These are phyloP conservation scores for Metschnikowia lunata DNA, from an alignment of 805 yeast species.

Conservation along the genomic window DNA sequence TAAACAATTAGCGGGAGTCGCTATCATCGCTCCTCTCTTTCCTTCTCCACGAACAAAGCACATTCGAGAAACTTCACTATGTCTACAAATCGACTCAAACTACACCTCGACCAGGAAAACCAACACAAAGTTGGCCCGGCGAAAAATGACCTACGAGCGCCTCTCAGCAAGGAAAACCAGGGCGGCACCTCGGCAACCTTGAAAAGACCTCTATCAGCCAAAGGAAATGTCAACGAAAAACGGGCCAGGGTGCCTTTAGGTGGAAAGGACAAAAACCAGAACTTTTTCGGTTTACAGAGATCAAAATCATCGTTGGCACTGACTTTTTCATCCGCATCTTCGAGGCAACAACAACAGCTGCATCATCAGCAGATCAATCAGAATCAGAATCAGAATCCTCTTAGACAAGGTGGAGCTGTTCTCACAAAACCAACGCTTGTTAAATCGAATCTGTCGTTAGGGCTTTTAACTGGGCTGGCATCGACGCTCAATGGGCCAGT, in stretches of 20 bases:
- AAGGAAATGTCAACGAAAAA: slow-evolving; percentile 6
- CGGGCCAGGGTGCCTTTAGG: slow-evolving; percentile 34
- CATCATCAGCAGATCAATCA: background rate
- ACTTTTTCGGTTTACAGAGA: slow-evolving; percentile 26
- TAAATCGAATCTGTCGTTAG: slow-evolving; percentile 36
- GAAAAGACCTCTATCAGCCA: slow-evolving; percentile 9
- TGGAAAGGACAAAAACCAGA: slow-evolving; percentile 35
- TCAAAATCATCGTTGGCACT: slow-evolving; percentile 20
- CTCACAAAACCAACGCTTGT: slow-evolving; percentile 22
- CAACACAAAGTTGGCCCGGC: slow-evolving; percentile 7
- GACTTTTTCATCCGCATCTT: slow-evolving; percentile 3
- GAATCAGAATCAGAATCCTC: background rate
- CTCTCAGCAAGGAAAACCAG: slow-evolving; percentile 5
- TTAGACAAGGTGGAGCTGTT: background rate
- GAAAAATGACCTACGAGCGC: slow-evolving; percentile 9
- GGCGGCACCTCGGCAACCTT: background rate
- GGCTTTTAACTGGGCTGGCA: slow-evolving; percentile 19
- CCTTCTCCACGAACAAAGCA: background rate
- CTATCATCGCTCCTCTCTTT: background rate
- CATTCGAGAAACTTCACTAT: background rate
- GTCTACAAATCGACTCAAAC: slow-evolving; percentile 5
- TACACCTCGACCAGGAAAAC: slow-evolving; percentile 14
- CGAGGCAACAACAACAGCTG: background rate
- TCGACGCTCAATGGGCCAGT: background rate
- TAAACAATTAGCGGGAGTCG: slow-evolving; percentile 1